Evolutionary conservation across 2,329 filamentous ascomycete species (phyloP), one percentile per base, ranked within the genome.

Genomic region (Coniosporium tulheliwenetii): DNA sequence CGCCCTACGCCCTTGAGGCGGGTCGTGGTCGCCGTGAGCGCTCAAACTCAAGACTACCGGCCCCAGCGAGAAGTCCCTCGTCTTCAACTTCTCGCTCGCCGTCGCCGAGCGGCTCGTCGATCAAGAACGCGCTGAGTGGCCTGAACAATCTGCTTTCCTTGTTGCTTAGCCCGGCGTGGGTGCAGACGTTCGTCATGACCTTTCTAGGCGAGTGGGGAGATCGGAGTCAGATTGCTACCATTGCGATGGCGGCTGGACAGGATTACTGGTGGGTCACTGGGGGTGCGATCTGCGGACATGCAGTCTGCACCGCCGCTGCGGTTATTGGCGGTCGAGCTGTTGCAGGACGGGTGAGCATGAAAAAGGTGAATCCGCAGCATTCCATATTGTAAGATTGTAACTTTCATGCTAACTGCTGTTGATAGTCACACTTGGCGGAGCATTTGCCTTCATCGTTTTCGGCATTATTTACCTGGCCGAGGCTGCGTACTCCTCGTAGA

Each of bases 191-290:
- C 57, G 76, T 93, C 51, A 98, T 98, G 91, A 98, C 91, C 2
- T 98, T 98, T 64, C 66, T 98, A 29, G 91, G 91, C 34, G 91
- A 98, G 61, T 98, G 91, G 91, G 91, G 91, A 43, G 91, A 98
- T 55, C 78, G 91, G 50, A 93, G 85, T 58, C 91, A 98, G 65
- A 96, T 98, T 53, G 91, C 91, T 15, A 98, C 91, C 0, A 93
- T 98, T 56, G 91, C 91, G 41, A 98, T 98, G 91, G 91, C 91
- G 39, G 89, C 91, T 30, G 91, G 91, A 14, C 85, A 93, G 60
- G 91, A 98, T 58, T 98, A 96, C 61, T 96, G 89, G 89, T 95
- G 86, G 83, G 91, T 98, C 31, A 95, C 86, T 3, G 69, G 86
- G 37, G 91, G 91, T 43, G 89, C 91, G 1, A 75, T 91, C 31